phyloP scores from a whole-genome alignment of 1,139 yeast species.

The Taphrina deformans region DNA sequence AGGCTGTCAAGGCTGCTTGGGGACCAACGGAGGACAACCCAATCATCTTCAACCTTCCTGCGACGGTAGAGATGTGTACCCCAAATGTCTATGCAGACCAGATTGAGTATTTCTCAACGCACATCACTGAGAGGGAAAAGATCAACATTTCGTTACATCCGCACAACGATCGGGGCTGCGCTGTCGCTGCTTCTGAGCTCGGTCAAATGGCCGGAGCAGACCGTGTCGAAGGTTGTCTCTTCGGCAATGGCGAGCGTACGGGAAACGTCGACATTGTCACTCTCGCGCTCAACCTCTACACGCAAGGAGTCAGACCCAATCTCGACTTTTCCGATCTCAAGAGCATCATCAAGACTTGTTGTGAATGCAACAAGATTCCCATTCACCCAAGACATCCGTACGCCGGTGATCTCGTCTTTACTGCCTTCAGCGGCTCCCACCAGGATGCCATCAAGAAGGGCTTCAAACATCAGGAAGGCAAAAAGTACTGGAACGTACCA shows the following conservation, averaged over 20 bases:
- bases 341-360: conserved; percentile 80
- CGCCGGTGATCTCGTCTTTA: conserved; percentile 93
- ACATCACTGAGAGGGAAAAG: conserved; percentile 78
- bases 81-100: conserved; percentile 97
- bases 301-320: conserved; percentile 86
- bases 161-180: conserved; percentile 97
- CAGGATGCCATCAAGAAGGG: conserved; percentile 99
- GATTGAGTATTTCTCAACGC: conserved; percentile 80
- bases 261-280: conserved; percentile 96
- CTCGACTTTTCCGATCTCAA: conserved; percentile 84
- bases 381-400: conserved; percentile 93
- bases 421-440: conserved; percentile 95
- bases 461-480: conserved; percentile 61
- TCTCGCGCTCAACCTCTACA: conserved; percentile 85
- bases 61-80: conserved; percentile 94
- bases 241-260: conserved; percentile 98
- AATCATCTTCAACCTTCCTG: conserved; percentile 92
- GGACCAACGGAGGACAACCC: conserved; percentile 78
- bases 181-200: conserved; percentile 95
- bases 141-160: conserved; percentile 89
- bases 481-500: conserved; percentile 73
- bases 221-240: conserved; percentile 94
- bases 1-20: conserved; percentile 95
- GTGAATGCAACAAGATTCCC: conserved; percentile 92
- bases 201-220: conserved; percentile 96